These are phyloP conservation scores for Spergularia azorica DNA, from an alignment of 179 eudicot species.

Conservation along the genomic window DNA sequence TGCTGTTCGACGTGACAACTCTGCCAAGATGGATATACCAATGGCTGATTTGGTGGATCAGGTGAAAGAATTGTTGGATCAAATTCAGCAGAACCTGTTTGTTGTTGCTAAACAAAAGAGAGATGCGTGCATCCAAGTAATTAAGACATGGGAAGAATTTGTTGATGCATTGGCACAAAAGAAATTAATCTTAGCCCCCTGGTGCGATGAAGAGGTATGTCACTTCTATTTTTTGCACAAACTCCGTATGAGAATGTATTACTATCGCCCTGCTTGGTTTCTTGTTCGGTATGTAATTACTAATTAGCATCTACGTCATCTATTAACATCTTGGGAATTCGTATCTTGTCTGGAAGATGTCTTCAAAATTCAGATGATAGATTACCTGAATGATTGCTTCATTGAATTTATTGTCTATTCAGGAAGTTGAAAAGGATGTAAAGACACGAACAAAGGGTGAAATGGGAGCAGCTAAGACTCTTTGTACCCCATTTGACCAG, in stretches of 20 bases:
- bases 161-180: slow-evolving; percentile 71
- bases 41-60: slow-evolving; percentile 55
- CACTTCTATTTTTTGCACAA: too few species aligned
- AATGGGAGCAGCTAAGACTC: slow-evolving; percentile 86
- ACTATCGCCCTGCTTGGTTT: too few species aligned
- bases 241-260: too few species aligned
- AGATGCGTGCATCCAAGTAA: slow-evolving; percentile 67
- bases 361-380: neutral
- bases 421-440: slow-evolving; percentile 98
- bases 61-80: slow-evolving; percentile 48
- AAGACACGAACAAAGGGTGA: slow-evolving; percentile 94
- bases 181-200: slow-evolving; percentile 92
- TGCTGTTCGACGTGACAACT: slow-evolving; percentile 80
- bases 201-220: slow-evolving; percentile 73
- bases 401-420: slow-evolving; percentile 7
- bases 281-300: too few species aligned
- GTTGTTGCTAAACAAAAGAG: slow-evolving; percentile 74
- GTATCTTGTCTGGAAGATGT: too few species aligned
- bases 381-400: neutral
- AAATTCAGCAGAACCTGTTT: slow-evolving; percentile 66
- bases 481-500: slow-evolving; percentile 94
- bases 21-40: slow-evolving; percentile 63
- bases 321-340: too few species aligned
- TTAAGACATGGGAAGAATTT: slow-evolving; percentile 88
- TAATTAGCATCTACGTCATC: too few species aligned